Evolutionary conservation across 2,329 filamentous ascomycete genomes (phyloP), one percentile per base, ranked within the genome.

Genomic region (Talaromyces sp.): DNA sequence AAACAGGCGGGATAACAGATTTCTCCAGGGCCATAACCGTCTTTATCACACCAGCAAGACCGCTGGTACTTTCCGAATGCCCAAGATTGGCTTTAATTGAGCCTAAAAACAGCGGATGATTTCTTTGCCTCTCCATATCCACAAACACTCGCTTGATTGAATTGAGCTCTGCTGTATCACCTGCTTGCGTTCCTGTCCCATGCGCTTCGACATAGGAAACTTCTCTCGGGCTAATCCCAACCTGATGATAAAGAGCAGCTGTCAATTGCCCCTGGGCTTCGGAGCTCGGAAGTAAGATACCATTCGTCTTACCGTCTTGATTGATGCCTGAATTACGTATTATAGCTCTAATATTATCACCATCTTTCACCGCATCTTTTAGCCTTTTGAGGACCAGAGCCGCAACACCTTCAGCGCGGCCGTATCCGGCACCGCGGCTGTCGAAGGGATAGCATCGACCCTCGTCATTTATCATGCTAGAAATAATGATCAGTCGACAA

Each of bases 131-230:
- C 10, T 24, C 19, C 45, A 47, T 22, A 47, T 13, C 45, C 54
- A 16, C 56, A 57, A 65, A 65, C 22, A 65, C 37, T 13, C 24
- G 3, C 9, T 24, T 27, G 37, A 64, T 64, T 71, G 56, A 22
- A 50, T 66, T 13, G 60, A 50, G 48, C 62, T 62, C 31, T 24
- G 64, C 33, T 14, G 69, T 69, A 61, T 75, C 73, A 22, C 73
- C 73, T 14, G 68, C 70, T 35, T 63, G 62, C 8, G 70, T 73
- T 3, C 72, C 73, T 1, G 80, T 82, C 24, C 78, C 78, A 64
- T 81, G 79, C 5, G 74, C 74, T 47, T 81, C 74, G 31, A 81
- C 78, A 65, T 94, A 95, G 76, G 88, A 88, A 59, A 96, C 84
- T 68, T 93, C 90, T 2, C 60, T 35, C 1, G 67, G 61, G 41